Evolutionary conservation across 768 basidiomycete genomes (phyloP).

Genomic region (Tylopilus balloui): DNA sequence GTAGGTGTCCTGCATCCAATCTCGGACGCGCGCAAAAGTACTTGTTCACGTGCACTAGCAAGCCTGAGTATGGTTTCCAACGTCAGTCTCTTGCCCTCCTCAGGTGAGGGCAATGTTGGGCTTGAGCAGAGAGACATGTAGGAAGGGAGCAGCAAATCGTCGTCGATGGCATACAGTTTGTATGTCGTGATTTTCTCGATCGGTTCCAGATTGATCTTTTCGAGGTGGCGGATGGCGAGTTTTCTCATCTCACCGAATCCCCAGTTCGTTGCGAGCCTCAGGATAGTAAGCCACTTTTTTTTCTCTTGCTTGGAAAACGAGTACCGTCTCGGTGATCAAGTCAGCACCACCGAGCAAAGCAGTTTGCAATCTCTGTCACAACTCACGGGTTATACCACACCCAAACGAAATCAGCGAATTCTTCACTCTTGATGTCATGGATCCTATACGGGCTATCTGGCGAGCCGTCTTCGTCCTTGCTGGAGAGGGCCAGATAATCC

Average conservation of each 20-base stretch:
- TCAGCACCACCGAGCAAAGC: neutral
- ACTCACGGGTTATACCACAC: conserved; percentile 47
- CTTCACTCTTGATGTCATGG: conserved; percentile 28
- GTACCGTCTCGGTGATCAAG: conserved; percentile 39
- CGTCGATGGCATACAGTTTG: conserved; percentile 47
- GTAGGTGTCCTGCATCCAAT: conserved; percentile 28
- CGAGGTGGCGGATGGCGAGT: conserved; percentile 54
- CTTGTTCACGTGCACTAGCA: conserved; percentile 49
- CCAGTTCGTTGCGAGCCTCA: conserved; percentile 54
- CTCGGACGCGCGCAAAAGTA: conserved; percentile 32
- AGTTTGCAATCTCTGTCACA: neutral
- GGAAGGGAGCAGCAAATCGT: conserved; percentile 43
- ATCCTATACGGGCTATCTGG: conserved; percentile 6
- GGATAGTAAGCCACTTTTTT: conserved; percentile 51
- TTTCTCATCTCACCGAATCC: conserved; percentile 45
- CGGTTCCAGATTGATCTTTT: conserved; percentile 41
- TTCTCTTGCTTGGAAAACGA: conserved; percentile 49
- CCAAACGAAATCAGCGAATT: conserved; percentile 49
- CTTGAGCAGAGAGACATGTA: conserved; percentile 53
- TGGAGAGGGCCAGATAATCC: conserved; percentile 15
- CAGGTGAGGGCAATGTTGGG: conserved; percentile 44
- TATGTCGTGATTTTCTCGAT: conserved; percentile 57
- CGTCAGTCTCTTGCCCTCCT: conserved; percentile 55
- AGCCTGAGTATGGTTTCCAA: conserved; percentile 51
- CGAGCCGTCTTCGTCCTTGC: conserved; percentile 2